Base-by-base conservation (phyloP, 148 eudicot species). In the Cornus kousa region DNA sequence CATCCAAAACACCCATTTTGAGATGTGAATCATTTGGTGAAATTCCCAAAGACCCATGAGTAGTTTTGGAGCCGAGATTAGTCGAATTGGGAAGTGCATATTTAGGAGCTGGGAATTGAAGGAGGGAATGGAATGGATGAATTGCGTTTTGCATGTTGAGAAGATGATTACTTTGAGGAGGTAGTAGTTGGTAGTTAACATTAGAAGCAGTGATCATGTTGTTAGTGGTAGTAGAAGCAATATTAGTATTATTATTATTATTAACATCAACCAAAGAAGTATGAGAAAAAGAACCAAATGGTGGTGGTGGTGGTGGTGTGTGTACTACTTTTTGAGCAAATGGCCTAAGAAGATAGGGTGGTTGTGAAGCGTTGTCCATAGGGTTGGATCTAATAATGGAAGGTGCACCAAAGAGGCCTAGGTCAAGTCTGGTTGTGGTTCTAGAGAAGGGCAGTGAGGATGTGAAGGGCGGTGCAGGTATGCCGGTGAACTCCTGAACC, bases 401-500 rank as follows among this genome's bases (percentile, higher is more conserved):
- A 13, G 90, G 79, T 43, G 82, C 77, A 33, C 83, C 87, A 23
- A 85, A 85, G 62, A 87, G 37, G 3, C 37, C 37, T 2, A 35
- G 82, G 82, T 90, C 94, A 55, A 90, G 82, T 33, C 88, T 86
- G 10, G 80, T 73, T 28, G 87, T 86, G 10, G 80, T 73, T 12
- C 92, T 78, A 0, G 85, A 68, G 57, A 92, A 92, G 37, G 37
- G 37, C 11, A 83, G 70, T 20, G 91, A 85, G 11, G 87, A 74
- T 2, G 89, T 22, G 57, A 93, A 91, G 0, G 97, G 97, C 0
- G 90, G 90, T 0, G 91, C 84, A 2, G 97, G 96, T 53, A 93
- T 89, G 43, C 98, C 98, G 1, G 98, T 95, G 64, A 91, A 95
- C 66, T 95, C 96, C 76, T 95, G 98, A 1, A 95, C 98, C 98